These are phyloP conservation scores for Taiozyma onychis DNA, from an alignment of 1,139 yeast species.

Conservation along the genomic window DNA sequence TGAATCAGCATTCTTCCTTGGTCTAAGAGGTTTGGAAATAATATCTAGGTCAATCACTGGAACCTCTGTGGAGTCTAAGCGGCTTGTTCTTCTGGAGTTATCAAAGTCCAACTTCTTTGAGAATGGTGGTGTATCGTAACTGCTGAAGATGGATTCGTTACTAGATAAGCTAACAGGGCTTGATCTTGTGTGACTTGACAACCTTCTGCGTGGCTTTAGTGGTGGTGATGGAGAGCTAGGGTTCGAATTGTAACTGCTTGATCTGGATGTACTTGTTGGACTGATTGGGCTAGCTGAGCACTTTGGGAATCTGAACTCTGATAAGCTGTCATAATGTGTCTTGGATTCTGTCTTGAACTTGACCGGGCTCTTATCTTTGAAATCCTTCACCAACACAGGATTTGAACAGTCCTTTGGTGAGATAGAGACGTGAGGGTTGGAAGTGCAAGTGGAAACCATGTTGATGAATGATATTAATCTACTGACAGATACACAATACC, in stretches of 20 bases:
- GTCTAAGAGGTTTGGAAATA: conserved; percentile 9
- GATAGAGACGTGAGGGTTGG: not conserved
- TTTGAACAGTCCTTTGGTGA: not conserved
- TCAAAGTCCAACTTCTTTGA: not conserved
- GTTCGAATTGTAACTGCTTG: not conserved
- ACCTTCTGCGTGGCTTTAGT: conserved; percentile 4
- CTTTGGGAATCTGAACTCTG: conserved; percentile 10
- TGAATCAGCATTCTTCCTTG: conserved; percentile 4
- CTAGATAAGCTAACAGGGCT: conserved; percentile 14
- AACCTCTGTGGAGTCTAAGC: not conserved
- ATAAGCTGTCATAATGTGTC: conserved; percentile 5
- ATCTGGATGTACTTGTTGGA: not conserved
- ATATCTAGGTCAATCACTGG: conserved; percentile 15
- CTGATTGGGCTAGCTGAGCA: not conserved
- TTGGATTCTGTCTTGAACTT: not conserved
- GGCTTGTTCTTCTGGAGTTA: conserved; percentile 1
- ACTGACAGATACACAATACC: no score
- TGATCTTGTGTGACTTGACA: conserved; percentile 15
- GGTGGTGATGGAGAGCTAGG: not conserved
- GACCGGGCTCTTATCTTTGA: not conserved
- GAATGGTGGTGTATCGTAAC: not conserved
- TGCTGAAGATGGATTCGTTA: conserved; percentile 17
- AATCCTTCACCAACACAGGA: not conserved
- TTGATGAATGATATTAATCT: not conserved
- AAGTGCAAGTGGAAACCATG: not conserved